Evolutionary conservation across 2,329 filamentous ascomycete genomes (phyloP).

Genomic region (Aspergillus brunneoviolaceus): DNA sequence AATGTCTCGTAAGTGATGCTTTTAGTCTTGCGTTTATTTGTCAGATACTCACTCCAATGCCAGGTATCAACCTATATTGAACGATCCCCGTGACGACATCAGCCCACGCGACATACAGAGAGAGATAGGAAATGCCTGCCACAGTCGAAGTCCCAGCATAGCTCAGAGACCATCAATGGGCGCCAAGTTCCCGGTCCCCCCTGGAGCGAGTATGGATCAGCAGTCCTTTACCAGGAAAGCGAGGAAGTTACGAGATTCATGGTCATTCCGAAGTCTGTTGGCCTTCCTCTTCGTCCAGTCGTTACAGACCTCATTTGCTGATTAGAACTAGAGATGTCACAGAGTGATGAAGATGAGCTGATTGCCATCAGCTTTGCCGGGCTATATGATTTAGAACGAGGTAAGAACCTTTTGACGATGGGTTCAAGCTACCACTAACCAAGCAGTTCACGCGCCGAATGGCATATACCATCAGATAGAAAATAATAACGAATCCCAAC

Average conservation of each 20-base stretch:
- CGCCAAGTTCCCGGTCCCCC: constrained; percentile 15
- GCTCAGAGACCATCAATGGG: constrained; percentile 17
- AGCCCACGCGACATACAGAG: constrained; percentile 19
- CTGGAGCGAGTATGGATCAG: constrained; percentile 14
- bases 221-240: constrained; percentile 22
- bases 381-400: constrained; percentile 30
- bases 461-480: constrained; percentile 23
- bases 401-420: constrained; percentile 10
- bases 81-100: constrained; percentile 22
- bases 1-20: constrained; percentile 22
- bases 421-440: constrained; percentile 6
- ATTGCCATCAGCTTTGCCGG: constrained; percentile 31
- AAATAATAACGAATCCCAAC: constrained; percentile 4
- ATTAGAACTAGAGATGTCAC: constrained; percentile 21
- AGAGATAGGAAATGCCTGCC: constrained; percentile 13
- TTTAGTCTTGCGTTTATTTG: neutral
- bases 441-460: constrained; percentile 28
- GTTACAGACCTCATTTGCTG: neutral
- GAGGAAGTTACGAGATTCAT: constrained; percentile 28
- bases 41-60: neutral
- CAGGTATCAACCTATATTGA: constrained; percentile 24
- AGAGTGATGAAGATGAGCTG: constrained; percentile 32
- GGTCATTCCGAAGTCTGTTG: constrained; percentile 27
- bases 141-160: constrained; percentile 24
- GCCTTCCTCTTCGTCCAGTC: neutral